phyloP scores from a whole-genome alignment of 2,329 filamentous ascomycete genomes.

The Cytospora piceicola region DNA sequence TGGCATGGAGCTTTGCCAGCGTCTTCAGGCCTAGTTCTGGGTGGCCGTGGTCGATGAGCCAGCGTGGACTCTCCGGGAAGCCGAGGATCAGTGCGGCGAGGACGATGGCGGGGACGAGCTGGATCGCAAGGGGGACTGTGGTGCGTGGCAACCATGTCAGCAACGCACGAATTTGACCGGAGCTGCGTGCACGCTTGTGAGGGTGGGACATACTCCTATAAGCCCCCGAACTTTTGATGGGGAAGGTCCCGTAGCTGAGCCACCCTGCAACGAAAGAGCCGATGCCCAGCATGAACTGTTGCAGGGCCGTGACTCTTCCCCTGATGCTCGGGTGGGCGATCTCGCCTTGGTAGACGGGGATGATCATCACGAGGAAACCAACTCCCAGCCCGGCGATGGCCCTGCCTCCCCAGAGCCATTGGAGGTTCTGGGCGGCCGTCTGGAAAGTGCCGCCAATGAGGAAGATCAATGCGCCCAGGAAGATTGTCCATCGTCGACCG shows the following conservation, averaged over 20 bases:
- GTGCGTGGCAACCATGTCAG: not conserved
- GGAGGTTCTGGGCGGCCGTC: conserved; percentile 62
- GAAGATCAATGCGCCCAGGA: conserved; percentile 72
- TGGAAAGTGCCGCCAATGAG: conserved; percentile 73
- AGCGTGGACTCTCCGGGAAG: conserved; percentile 75
- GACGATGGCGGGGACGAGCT: conserved; percentile 69
- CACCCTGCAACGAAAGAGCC: conserved; percentile 73
- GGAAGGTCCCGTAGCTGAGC: conserved; percentile 67
- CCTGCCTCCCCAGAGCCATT: conserved; percentile 72
- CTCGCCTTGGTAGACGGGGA: conserved; percentile 76
- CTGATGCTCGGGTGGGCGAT: conserved; percentile 78
- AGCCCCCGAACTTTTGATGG: conserved; percentile 34
- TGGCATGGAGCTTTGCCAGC: conserved; percentile 70
- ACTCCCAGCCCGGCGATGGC: conserved; percentile 69
- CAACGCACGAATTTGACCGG: not conserved
- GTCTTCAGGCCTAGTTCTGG: conserved; percentile 67
- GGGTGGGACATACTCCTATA: conserved; percentile 35
- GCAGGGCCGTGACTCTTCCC: conserved; percentile 73
- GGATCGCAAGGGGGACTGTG: conserved; percentile 44
- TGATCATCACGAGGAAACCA: conserved; percentile 47
- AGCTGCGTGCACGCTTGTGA: not conserved
- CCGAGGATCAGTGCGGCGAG: conserved; percentile 65
- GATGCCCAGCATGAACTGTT: conserved; percentile 83
- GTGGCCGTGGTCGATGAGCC: conserved; percentile 75
- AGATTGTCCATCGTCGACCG: conserved; percentile 73